These are phyloP conservation scores for Aspergillus udagawae DNA, from an alignment of 2,329 filamentous ascomycete genomes.

Conservation along the genomic window DNA sequence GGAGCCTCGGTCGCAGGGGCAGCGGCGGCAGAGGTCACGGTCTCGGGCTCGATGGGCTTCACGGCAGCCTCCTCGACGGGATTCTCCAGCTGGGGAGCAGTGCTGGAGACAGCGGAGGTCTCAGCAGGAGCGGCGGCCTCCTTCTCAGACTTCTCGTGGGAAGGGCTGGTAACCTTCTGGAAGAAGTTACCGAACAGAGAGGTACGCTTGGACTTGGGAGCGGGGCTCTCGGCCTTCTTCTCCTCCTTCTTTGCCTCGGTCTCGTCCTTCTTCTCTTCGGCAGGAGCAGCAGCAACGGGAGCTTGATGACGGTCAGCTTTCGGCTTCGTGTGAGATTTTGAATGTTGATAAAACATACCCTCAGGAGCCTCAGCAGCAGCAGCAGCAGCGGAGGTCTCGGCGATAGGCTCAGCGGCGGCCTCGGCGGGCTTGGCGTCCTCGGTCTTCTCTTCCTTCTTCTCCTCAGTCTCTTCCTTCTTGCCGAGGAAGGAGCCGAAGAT, in stretches of 20 bases:
- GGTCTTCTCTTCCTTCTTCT: conserved; percentile 41
- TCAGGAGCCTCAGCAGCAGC: conserved; percentile 14
- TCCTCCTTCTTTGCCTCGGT: conserved; percentile 24
- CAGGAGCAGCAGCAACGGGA: conserved; percentile 29
- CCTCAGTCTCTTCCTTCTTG: conserved; percentile 56
- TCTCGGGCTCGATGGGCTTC: conserved; percentile 40
- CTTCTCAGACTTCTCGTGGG: conserved; percentile 45
- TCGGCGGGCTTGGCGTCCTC: conserved; percentile 43
- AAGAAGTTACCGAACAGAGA: conserved; percentile 76
- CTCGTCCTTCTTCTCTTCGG: conserved; percentile 23
- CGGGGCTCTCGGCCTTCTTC: conserved; percentile 43
- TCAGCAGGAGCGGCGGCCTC: conserved; percentile 48
- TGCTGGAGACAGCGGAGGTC: conserved; percentile 43
- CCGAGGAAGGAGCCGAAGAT: conserved; percentile 45
- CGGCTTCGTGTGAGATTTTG: neutral
- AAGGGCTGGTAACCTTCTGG: conserved; percentile 60
- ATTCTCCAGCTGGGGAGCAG: conserved; percentile 47
- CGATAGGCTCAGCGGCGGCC: conserved; percentile 32
- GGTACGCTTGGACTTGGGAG: conserved; percentile 69
- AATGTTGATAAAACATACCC: conserved; percentile 11
- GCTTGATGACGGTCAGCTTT: neutral
- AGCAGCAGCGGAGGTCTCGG: conserved; percentile 42
- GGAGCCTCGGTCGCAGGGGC: conserved; percentile 36
- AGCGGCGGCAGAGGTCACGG: conserved; percentile 45
- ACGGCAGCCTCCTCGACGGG: conserved; percentile 36